phyloP scores from a whole-genome alignment of 495 filamentous ascomycete genomes.

The Podospora sp. region DNA sequence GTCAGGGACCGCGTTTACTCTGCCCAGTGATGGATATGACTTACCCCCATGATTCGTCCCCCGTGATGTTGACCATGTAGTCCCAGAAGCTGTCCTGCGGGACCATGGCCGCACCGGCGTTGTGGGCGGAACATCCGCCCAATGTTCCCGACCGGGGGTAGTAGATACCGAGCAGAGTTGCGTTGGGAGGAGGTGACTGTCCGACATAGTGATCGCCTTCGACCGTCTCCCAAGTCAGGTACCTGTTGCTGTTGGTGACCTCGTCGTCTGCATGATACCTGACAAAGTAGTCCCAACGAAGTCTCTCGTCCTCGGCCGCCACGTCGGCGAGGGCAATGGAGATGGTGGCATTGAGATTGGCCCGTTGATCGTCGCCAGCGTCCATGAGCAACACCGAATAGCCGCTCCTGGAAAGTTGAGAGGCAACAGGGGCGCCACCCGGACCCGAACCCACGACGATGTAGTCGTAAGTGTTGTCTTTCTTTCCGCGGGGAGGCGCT shows the following conservation, averaged over 20 bases:
- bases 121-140: constrained; percentile 47
- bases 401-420: constrained; percentile 60
- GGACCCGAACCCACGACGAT: constrained; percentile 67
- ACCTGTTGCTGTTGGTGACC: constrained; percentile 38
- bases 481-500: background rate
- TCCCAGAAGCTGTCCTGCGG: constrained; percentile 44
- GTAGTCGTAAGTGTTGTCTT: constrained; percentile 55
- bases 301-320: background rate
- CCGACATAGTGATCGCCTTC: constrained; percentile 47
- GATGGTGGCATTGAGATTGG: constrained; percentile 41
- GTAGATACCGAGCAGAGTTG: constrained; percentile 43
- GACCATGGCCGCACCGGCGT: constrained; percentile 40
- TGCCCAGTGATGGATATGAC: background rate
- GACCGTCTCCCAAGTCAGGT: constrained; percentile 40
- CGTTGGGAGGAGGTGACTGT: constrained; percentile 38
- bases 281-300: constrained; percentile 50
- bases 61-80: constrained; percentile 35
- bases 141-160: constrained; percentile 50
- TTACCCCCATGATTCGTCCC: constrained; percentile 42
- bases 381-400: constrained; percentile 63
- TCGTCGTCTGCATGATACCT: constrained; percentile 44
- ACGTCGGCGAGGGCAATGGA: background rate
- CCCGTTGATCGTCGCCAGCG: constrained; percentile 62
- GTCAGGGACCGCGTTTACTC: background rate
- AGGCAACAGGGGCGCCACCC: constrained; percentile 63